Base-by-base conservation (phyloP, 371 early-diverging fungal genomes). In the Lichtheimia hyalospora region DNA sequence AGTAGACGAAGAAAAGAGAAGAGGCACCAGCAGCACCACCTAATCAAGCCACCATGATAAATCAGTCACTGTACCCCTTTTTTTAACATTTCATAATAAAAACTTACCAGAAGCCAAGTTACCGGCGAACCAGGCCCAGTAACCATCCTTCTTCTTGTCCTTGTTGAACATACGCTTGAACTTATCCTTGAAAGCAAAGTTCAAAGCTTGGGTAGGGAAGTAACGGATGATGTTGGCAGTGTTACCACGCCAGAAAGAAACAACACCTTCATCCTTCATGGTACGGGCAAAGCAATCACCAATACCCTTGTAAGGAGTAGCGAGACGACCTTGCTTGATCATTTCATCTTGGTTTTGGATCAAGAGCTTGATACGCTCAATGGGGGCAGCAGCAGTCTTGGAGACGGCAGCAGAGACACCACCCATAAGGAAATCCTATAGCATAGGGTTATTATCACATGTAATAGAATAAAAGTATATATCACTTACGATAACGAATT, bases 401-500 rank as follows among this genome's bases (percentile, higher is more conserved):
- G 94, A 93, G 79, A 93, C 91, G 70, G 91, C 94, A 68, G 92
- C 94, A 58, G 93, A 91, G 66, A 92, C 85, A 83, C 93, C 92
- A 75, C 93, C 92, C 82, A 81, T 78, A 46, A 82, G 60, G 69
- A 84, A 84, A 63, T 84, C 84, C 77, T 73, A 61, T 23, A n/a
- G 13, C 44, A 1, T 44, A 25, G 18, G 60, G 16, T 40, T 21
- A 28, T 15, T 52, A 42, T 2, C 14, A 2, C 3, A 15, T n/a
- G 15, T 5, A 4, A 44, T n/a, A 44, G 14, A 6, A 34, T 23
- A 5, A 18, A 25, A 13, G 39, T 7, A 3, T 5, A 39, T 6
- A 28, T 25, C 18, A 5, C 80, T 76, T 79, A 74, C 80, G 54
- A 79, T 67, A 50, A 74, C 61, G 70, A 81, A 81, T 64, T 79